Percentiles rank a stretch among this genome's conserved stretches.
Evolutionary conservation across 1,284 basidiomycete genomes (phyloP).

Genomic region (Melampsora occidentalis): DNA sequence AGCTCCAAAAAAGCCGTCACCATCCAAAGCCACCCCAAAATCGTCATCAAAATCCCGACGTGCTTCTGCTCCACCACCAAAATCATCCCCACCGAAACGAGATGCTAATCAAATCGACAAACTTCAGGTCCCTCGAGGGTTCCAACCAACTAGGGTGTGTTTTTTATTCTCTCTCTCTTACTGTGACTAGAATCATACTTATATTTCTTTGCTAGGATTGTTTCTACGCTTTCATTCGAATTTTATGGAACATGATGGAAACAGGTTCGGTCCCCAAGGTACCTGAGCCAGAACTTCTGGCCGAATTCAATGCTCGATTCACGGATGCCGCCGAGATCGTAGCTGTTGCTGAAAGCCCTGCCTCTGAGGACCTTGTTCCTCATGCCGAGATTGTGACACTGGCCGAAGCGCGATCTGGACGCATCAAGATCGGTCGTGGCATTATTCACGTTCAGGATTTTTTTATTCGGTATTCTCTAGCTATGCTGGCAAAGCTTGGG

Average conservation of each 20-base stretch:
- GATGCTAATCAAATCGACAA: no score
- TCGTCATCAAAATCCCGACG: no score
- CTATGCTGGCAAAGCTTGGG: conserved; percentile 19
- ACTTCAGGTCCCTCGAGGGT: no score
- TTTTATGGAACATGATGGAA: background rate
- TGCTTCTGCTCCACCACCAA: no score
- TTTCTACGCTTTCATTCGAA: background rate
- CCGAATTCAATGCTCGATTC: background rate
- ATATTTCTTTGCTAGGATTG: no score
- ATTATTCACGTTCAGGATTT: conserved; percentile 13
- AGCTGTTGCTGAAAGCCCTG: background rate
- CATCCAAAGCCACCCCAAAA: no score
- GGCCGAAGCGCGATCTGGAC: background rate
- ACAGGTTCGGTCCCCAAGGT: background rate
- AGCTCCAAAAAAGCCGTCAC: no score
- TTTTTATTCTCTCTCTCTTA: no score
- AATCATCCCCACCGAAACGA: no score
- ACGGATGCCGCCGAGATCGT: background rate
- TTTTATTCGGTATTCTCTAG: conserved; percentile 7
- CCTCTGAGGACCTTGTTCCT: background rate
- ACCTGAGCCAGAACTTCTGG: background rate
- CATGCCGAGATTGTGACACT: background rate
- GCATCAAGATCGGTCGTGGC: background rate
- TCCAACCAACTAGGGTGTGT: no score
- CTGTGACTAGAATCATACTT: no score